phyloP scores from a whole-genome alignment of 2,329 filamentous ascomycete species.

The Rutstroemia sydowiana region DNA sequence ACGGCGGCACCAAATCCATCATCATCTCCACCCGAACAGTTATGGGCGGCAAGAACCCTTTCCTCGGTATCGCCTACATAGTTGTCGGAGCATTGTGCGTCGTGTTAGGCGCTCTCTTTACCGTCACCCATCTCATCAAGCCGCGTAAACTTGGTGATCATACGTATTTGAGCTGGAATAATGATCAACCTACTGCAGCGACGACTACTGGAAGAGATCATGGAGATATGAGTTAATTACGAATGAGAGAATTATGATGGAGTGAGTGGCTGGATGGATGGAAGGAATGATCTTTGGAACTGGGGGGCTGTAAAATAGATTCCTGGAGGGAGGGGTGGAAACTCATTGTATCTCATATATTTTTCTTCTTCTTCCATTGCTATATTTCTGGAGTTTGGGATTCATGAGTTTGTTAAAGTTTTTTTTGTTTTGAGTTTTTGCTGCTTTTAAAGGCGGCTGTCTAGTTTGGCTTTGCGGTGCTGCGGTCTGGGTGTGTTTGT shows the following conservation, averaged over 20 bases:
- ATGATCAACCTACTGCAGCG: conserved; percentile 52
- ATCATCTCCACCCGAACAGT: conserved; percentile 84
- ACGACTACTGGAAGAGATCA: conserved; percentile 48
- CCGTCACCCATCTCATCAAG: conserved; percentile 81
- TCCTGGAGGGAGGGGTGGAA: not conserved
- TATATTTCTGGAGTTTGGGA: not conserved
- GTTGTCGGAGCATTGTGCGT: conserved; percentile 92
- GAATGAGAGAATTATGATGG: not conserved
- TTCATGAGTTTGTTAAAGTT: not conserved
- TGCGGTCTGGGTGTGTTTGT: conserved; percentile 26
- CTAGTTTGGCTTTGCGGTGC: conserved; percentile 25
- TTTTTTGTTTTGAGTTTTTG: too few relatives aligned
- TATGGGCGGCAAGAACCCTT: conserved; percentile 91
- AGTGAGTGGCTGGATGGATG: too few relatives aligned
- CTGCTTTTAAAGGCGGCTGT: too few relatives aligned
- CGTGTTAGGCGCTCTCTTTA: conserved; percentile 79
- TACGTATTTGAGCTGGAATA: conserved; percentile 95
- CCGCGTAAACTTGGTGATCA: conserved; percentile 97
- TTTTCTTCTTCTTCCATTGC: too few relatives aligned
- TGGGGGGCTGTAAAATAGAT: not conserved
- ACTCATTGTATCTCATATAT: not conserved
- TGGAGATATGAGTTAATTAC: conserved; percentile 5
- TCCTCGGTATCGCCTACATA: conserved; percentile 92
- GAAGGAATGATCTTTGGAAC: too few relatives aligned
- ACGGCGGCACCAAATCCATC: conserved; percentile 83